Evolutionary conservation across 2,329 filamentous ascomycete genomes (phyloP).

Genomic region (Atkinsonella hypoxylon): DNA sequence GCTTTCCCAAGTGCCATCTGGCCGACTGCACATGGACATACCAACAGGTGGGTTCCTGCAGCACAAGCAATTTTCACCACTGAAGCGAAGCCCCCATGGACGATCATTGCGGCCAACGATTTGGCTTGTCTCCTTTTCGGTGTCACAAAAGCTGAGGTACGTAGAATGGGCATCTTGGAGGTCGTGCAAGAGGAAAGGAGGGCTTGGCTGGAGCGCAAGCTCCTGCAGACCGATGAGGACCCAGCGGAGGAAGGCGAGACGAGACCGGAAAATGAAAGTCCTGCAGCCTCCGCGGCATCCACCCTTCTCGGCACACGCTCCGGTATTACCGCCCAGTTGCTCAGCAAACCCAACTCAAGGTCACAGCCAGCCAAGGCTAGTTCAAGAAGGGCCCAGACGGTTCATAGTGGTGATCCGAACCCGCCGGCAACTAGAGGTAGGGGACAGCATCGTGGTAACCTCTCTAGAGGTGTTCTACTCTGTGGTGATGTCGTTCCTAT

Average conservation of each 20-base stretch:
- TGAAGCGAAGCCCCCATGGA: conserved; percentile 83
- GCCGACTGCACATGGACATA: conserved; percentile 68
- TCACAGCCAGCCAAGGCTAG: conserved; percentile 41
- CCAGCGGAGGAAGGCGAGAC: conserved; percentile 19
- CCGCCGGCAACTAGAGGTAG: conserved; percentile 41
- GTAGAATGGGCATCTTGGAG: conserved; percentile 88
- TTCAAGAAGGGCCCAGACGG: conserved; percentile 49
- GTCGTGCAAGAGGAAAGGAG: conserved; percentile 84
- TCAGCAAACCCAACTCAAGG: conserved; percentile 67
- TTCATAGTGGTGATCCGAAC: conserved; percentile 43
- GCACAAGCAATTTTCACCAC: conserved; percentile 97
- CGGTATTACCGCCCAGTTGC: conserved; percentile 70
- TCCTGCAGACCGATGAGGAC: conserved; percentile 41
- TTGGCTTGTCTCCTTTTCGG: conserved; percentile 95
- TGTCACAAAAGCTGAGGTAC: conserved; percentile 91
- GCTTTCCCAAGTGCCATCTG: conserved; percentile 36
- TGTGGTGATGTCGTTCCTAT: conserved; percentile 98
- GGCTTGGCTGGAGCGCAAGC: conserved; percentile 79
- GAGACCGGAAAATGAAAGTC: conserved; percentile 22
- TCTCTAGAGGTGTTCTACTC: conserved; percentile 77
- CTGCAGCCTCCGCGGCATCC: conserved; percentile 30
- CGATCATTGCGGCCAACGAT: conserved; percentile 91
- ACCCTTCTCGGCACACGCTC: conserved; percentile 54
- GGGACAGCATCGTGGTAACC: conserved; percentile 56
- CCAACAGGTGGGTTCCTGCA: conserved; percentile 78